Conservation (phyloP, 257 asterid genomes). For the Handroanthus guayacan region DNA sequence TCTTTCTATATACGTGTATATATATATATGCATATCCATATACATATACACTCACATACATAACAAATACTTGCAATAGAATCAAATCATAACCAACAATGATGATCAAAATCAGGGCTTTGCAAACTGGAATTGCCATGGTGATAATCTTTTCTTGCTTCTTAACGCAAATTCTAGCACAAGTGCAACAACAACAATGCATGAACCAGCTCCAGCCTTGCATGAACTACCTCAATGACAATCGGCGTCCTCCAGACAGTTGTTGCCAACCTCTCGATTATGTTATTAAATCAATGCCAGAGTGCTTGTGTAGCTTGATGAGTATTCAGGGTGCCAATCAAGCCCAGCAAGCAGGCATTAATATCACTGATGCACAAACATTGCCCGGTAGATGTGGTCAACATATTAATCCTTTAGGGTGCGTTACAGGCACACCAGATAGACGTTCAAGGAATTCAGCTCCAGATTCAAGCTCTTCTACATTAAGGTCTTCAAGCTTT, state of each 20-base stretch:
- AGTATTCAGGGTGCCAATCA: slow-evolving; percentile 67
- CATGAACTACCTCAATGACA: slow-evolving; percentile 59
- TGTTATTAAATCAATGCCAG: slow-evolving; percentile 69
- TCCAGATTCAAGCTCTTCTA: slow-evolving; percentile 19
- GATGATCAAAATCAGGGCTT: slow-evolving; percentile 31
- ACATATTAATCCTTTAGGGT: slow-evolving; percentile 80
- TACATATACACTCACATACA: background rate
- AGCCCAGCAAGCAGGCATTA: slow-evolving; percentile 73
- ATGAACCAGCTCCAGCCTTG: slow-evolving; percentile 70
- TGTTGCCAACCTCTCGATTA: slow-evolving; percentile 68
- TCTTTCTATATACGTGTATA: too few relatives aligned
- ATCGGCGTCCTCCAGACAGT: slow-evolving; percentile 59
- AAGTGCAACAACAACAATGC: slow-evolving; percentile 58
- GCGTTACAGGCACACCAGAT: slow-evolving; percentile 70
- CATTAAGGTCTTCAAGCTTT: slow-evolving; percentile 15
- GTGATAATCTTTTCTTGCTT: slow-evolving; percentile 35
- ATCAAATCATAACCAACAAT: background rate
- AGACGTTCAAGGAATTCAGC: slow-evolving; percentile 32
- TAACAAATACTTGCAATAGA: background rate
- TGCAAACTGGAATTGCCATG: slow-evolving; percentile 14
- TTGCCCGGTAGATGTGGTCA: slow-evolving; percentile 85
- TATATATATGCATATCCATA: slow-evolving; percentile 8
- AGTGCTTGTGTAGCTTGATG: slow-evolving; percentile 74
- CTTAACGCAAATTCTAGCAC: slow-evolving; percentile 40
- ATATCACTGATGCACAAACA: slow-evolving; percentile 66